These are phyloP conservation scores for Plasmodium vinckei DNA, from an alignment of 169 alveolate species.

Conservation along the genomic window DNA sequence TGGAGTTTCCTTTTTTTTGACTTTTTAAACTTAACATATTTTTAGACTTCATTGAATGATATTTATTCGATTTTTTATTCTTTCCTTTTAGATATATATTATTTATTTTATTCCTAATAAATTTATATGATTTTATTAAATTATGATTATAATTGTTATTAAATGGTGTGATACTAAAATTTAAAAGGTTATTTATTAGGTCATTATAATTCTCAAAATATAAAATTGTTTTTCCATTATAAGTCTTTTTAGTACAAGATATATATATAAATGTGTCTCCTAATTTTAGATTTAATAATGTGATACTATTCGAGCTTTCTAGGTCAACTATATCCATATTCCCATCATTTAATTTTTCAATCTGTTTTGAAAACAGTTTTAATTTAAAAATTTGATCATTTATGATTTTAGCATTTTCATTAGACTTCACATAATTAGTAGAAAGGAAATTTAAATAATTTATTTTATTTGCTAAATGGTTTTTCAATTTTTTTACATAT, in stretches of 20 bases:
- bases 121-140: conserved; percentile 19
- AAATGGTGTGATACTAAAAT: conserved; percentile 31
- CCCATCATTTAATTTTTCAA: conserved; percentile 46
- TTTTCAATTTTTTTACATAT: conserved; percentile 12
- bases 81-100: conserved; percentile 3
- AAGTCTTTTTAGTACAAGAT: conserved; percentile 51
- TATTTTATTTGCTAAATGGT: conserved; percentile 31
- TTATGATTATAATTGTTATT: conserved; percentile 26
- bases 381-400: conserved; percentile 44
- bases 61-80: not conserved
- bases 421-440: conserved; percentile 41
- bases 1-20: not conserved
- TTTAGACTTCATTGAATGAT: not conserved
- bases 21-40: not conserved
- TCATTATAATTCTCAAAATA: conserved; percentile 63
- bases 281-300: conserved; percentile 36
- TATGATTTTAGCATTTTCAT: conserved; percentile 36
- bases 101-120: conserved; percentile 22
- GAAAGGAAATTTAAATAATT: conserved; percentile 50
- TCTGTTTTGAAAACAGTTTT: conserved; percentile 51
- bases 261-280: conserved; percentile 38
- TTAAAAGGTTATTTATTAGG: conserved; percentile 35
- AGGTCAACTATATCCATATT: conserved; percentile 44
- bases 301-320: conserved; percentile 30
- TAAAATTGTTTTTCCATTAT: conserved; percentile 72